Base-by-base conservation (phyloP, 257 asterid genomes). In the Paulownia fortunei region DNA sequence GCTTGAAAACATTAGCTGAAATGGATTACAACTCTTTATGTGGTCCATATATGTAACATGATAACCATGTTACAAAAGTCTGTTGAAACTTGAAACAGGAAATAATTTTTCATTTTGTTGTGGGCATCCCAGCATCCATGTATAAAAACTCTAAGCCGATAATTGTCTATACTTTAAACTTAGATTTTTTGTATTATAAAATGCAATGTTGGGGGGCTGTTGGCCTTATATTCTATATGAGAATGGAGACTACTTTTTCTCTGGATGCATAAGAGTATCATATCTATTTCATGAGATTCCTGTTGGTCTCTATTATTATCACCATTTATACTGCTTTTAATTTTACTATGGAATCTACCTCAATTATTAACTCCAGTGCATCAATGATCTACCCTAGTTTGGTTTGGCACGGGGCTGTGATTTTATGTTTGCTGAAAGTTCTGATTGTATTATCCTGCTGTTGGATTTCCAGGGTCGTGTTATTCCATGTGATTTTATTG, bases 401-500 rank as follows among this genome's bases (percentile, higher is more conserved):
- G 64, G 78, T 78, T 80, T 74, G 72, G 51, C 77, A 24, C 36
- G 9, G 59, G 46, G 39, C 79, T 69, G 58, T 24, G 65, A 61
- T 72, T 56, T 65, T 30, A 21, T 63, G 37, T 76, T 61, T 69
- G 67, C 78, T 86, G 47, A 74, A 73, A 69, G 46, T 51, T 78
- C 73, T 78, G 34, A 76, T 69, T 73, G 75, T 46, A 80, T 65
- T 69, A 34, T 64, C 73, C 69, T 61, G 69, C 77, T 81, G 56
- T 16, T 78, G 83, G 72, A 72, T 79, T 76, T 82, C 79, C 94
- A 96, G 99, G 99, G 99, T 2, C 99, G 98, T 76, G 92, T 92
- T 67, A 87, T 96, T 83, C 99, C 99, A 36, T 96, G 99, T 74
- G 99, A 96, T 82, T 96, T 96, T 85, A 96, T 96, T 79, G 99